These are phyloP conservation scores for Cymbopogon citratus DNA, from an alignment of 176 grass and related monocot species.

Conservation along the genomic window DNA sequence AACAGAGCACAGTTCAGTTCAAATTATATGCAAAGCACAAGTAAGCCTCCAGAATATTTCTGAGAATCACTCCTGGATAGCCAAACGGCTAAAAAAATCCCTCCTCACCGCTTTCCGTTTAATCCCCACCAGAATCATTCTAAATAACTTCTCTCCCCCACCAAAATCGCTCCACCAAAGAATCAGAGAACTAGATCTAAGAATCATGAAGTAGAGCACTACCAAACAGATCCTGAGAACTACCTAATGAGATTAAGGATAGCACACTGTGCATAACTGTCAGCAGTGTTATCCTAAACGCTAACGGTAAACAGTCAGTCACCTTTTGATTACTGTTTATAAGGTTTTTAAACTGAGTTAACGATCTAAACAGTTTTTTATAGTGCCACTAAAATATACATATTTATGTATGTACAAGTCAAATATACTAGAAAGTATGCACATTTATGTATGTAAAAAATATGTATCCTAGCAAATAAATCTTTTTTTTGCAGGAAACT, in stretches of 20 bases:
- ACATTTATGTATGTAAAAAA: background rate
- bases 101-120: rapidly evolving
- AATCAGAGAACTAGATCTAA: background rate
- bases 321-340: background rate
- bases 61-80: background rate
- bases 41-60: background rate
- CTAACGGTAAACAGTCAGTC: background rate
- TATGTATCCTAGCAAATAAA: background rate
- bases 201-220: background rate
- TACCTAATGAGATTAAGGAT: conserved; percentile 16
- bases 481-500: background rate
- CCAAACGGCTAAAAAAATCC: background rate
- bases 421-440: background rate
- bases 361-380: background rate
- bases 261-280: background rate
- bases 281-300: background rate
- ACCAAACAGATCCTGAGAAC: background rate
- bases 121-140: background rate
- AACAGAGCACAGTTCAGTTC: conserved; percentile 25
- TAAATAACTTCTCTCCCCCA: background rate
- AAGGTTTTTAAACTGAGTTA: background rate
- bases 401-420: background rate
- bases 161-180: background rate
- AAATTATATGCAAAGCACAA: conserved; percentile 9
- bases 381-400: background rate